These are phyloP conservation scores for Termitomyces sp. DNA, from an alignment of 768 basidiomycete genomes.

Conservation along the genomic window DNA sequence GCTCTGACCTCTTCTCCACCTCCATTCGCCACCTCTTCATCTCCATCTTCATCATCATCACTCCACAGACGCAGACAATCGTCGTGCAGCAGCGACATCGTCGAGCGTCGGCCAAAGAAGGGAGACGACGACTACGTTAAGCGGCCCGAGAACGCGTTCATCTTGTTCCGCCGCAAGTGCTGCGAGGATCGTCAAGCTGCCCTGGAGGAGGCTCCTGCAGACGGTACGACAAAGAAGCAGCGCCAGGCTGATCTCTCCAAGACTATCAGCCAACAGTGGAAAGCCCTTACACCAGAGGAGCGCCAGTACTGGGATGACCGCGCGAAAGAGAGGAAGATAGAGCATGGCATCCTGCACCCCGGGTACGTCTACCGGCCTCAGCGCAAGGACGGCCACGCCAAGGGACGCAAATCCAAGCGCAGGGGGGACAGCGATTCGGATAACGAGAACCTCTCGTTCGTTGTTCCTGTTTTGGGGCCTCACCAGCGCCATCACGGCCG, in stretches of 20 bases:
- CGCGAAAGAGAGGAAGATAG: conserved; percentile 77
- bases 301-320: conserved; percentile 70
- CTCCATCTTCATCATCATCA: conserved; percentile 27
- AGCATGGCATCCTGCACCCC: conserved; percentile 73
- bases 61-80: conserved; percentile 53
- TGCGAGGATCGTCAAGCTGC: conserved; percentile 67
- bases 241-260: conserved; percentile 70
- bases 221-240: conserved; percentile 61
- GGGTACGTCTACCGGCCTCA: conserved; percentile 80
- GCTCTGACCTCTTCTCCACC: conserved; percentile 35
- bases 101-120: conserved; percentile 60
- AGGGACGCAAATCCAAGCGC: conserved; percentile 19
- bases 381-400: conserved; percentile 51
- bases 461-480: conserved; percentile 28
- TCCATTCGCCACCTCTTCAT: conserved; percentile 29
- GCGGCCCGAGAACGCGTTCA: conserved; percentile 82
- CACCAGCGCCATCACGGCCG: conserved; percentile 31
- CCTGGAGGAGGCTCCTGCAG: conserved; percentile 40
- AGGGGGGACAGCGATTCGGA: conserved; percentile 28
- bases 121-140: conserved; percentile 85
- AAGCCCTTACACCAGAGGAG: conserved; percentile 61
- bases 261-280: conserved; percentile 82
- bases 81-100: conserved; percentile 39
- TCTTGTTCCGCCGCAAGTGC: conserved; percentile 77
- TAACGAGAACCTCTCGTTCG: conserved; percentile 38